Evolutionary conservation across 2,329 filamentous ascomycete genomes (phyloP).

Genomic region (Phoma herbarum): DNA sequence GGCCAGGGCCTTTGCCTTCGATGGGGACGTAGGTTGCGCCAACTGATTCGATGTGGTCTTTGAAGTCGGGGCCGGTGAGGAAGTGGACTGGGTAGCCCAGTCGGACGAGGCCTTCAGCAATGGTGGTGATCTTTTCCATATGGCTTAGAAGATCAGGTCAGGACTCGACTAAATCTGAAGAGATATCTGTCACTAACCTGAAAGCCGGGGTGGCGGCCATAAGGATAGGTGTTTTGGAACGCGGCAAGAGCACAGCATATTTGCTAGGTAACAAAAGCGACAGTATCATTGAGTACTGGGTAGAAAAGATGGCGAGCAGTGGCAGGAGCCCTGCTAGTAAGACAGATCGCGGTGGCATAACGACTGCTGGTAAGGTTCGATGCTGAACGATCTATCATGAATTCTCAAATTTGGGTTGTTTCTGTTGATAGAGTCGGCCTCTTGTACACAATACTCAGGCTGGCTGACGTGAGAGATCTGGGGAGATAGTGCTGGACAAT

Average conservation of each 20-base stretch:
- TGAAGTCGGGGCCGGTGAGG: conserved; percentile 51
- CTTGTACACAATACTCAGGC: background rate
- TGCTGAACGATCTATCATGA: background rate
- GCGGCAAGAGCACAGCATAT: background rate
- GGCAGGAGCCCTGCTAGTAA: conserved; percentile 8
- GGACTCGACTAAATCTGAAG: background rate
- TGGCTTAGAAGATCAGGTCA: conserved; percentile 22
- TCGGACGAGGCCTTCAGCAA: conserved; percentile 50
- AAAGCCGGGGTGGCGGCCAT: conserved; percentile 29
- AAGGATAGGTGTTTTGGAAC: conserved; percentile 28
- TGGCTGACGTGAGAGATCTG: background rate
- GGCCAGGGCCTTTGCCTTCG: background rate
- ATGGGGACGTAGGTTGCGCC: background rate
- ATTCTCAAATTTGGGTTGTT: too few relatives aligned
- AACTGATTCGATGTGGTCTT: conserved; percentile 24
- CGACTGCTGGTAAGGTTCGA: background rate
- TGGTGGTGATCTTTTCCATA: conserved; percentile 34
- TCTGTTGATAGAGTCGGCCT: background rate
- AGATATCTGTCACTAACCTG: background rate
- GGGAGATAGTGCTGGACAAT: background rate
- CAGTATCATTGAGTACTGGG: conserved; percentile 1
- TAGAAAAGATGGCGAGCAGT: conserved; percentile 1
- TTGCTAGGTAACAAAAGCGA: background rate
- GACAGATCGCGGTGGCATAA: conserved; percentile 3
- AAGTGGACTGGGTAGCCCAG: conserved; percentile 56